Conservation (phyloP, 495 filamentous ascomycete species). For the Aspergillus kassunensis region DNA sequence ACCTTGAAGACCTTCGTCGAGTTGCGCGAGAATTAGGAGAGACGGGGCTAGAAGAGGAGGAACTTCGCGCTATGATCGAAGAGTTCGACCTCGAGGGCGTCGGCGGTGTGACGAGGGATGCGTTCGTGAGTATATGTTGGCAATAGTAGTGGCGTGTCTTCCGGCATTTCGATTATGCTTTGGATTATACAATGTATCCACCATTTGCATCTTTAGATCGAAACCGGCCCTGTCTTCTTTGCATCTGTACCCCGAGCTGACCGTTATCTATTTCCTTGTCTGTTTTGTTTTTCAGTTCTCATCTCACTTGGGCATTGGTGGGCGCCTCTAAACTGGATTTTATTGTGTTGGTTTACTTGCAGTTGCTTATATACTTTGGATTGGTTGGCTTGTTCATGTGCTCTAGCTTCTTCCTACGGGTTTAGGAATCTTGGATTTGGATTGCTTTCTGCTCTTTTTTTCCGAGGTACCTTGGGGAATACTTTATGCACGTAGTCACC, state of each 20-base stretch:
- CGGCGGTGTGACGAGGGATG: constrained; percentile 81
- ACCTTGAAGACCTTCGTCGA: constrained; percentile 74
- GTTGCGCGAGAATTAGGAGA: constrained; percentile 92
- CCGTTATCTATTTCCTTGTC: constrained; percentile 1
- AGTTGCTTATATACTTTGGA: not conserved
- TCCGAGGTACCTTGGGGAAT: too few species aligned
- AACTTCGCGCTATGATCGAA: constrained; percentile 93
- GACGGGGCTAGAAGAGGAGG: constrained; percentile 82
- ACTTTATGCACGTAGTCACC: too few species aligned
- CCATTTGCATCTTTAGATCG: not conserved
- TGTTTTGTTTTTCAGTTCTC: constrained; percentile 9
- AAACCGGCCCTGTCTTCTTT: constrained; percentile 6
- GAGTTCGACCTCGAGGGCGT: constrained; percentile 96
- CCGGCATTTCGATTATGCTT: constrained; percentile 1
- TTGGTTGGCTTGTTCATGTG: not conserved
- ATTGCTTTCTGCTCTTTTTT: too few species aligned
- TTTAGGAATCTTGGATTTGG: constrained; percentile 9
- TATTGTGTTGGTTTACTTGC: constrained; percentile 9
- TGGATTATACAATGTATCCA: constrained; percentile 9
- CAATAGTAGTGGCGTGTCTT: constrained; percentile 40
- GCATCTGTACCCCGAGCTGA: constrained; percentile 2
- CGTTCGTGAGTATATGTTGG: constrained; percentile 80
- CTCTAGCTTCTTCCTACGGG: constrained; percentile 4
- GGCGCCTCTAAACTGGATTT: constrained; percentile 12
- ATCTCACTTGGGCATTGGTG: constrained; percentile 16